A percentile compares a stretch with the other conserved stretches of the same genome.
Conservation (phyloP, 345 rosid species). For the Viola odorata region DNA sequence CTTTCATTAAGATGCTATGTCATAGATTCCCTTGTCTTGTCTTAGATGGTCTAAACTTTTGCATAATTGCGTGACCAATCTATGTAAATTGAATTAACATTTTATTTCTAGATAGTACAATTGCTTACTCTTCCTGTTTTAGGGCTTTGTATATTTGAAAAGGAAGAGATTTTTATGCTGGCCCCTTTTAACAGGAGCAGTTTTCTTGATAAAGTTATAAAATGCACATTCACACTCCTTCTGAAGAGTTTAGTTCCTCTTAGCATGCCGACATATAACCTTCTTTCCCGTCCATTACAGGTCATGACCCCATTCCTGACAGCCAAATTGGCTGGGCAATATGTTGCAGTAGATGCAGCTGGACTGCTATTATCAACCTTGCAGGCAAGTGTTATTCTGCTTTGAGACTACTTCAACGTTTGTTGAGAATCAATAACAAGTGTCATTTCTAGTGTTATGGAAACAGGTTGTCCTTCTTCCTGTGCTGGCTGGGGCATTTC, state of each 20-base stretch:
- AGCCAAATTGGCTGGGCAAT: constrained; percentile 78
- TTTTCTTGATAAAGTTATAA: background rate
- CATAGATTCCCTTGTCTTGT: too few relatives aligned
- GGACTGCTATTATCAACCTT: constrained; percentile 65
- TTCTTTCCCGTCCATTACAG: constrained; percentile 31
- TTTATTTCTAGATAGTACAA: too few relatives aligned
- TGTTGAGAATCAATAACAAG: background rate
- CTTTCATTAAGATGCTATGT: too few relatives aligned
- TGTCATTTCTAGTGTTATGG: background rate
- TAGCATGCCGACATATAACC: background rate
- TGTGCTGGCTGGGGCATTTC: constrained; percentile 39
- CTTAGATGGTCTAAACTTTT: too few relatives aligned
- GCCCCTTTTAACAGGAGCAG: background rate
- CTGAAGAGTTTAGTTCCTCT: background rate
- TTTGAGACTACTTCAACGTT: background rate
- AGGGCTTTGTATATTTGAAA: background rate
- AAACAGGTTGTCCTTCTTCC: constrained; percentile 85
- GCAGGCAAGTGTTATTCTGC: constrained; percentile 42
- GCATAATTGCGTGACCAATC: too few relatives aligned
- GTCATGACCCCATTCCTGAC: constrained; percentile 89
- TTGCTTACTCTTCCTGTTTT: background rate
- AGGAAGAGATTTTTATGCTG: background rate
- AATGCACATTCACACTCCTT: background rate
- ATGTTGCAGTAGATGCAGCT: constrained; percentile 73
- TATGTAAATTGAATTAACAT: too few relatives aligned